Base-by-base conservation (phyloP, 2,329 filamentous ascomycete genomes). In the Talaromyces sp. region DNA sequence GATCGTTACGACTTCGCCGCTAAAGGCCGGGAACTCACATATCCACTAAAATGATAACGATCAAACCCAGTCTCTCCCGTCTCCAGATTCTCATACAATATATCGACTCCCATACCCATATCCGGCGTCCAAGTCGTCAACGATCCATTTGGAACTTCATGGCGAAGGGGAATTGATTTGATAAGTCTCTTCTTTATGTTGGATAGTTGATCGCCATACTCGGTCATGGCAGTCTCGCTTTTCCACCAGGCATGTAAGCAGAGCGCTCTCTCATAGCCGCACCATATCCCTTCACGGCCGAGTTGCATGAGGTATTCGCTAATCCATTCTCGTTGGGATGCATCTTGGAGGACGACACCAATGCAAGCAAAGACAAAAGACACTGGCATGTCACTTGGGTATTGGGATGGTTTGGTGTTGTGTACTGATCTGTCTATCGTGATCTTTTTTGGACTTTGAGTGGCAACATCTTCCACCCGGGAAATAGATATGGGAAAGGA, bases 271-370 rank as follows among this genome's bases (percentile, higher is more conserved):
- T 57, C 54, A 39, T 56, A 57, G 18, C 54, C 54, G 39, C 54
- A 57, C 54, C 54, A 56, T n/a, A 56, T 56, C 6, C 54, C 54
- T 39, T 56, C 54, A n/a, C 54, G 54, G n/a, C 54, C 54, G 11
- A 56, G 33, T 23, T 40, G 54, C 54, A 56, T 56, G 33, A 56
- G 54, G 16, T 56, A 56, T 25, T 56, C 18, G n/a, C 54, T 56
- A 21, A 56, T 56, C 54, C 54, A 56, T 28, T 40, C 11, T 23
- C 54, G 54, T 39, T 56, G 54, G 25, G 54, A 21, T 9, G 54
- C 7, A n/a, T 56, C 54, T 56, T 35, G 2, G 21, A 56, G 33
- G 9, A 56, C 54, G 12, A 56, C 54, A 16, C 54, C 54, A 11
- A 56, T 56, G 33, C 35, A 23, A 11, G 54, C 23, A 28, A 56